Base-by-base conservation (phyloP, 257 asterid genomes). In the Striga asiatica region DNA sequence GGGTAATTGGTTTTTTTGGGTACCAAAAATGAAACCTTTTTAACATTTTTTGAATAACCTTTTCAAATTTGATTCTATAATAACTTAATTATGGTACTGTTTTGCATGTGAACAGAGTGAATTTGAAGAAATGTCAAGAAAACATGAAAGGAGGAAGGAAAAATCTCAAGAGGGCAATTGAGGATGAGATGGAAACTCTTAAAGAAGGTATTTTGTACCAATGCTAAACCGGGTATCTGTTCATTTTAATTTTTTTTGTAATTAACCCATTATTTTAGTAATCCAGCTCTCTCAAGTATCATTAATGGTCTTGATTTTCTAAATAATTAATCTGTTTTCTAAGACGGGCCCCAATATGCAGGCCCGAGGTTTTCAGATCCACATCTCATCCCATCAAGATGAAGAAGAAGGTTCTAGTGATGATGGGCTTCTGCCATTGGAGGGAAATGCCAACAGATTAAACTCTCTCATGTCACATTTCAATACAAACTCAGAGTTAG, bases 101-200 rank as follows among this genome's bases (percentile, higher is more conserved):
- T 45, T n/a, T n/a, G 23, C 54, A 63, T 63, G 57, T 41, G 34
- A 39, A 54, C 46, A 37, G 58, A 58, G 48, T 11, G 46, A 31
- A 16, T 5, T 25, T 25, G 5, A 27, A 38, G 19, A 22, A 2
- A 28, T 38, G 43, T 13, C 42, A 32, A 66, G 59, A n/a, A n/a
- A n/a, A 47, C 53, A 84, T 87, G 95, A 68, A 77, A 71, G 81
- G 92, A 54, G 95, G 95, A 50, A 78, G 97, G 76, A 89, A 89
- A 81, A 83, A 85, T 75, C 84, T 83, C 50, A 85, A 81, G 81
- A 79, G 97, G 60, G 89, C 86, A 4, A 72, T 56, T 0, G 77
- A 70, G 66, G 89, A 77, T 31, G 80, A 74, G 55, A 66, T 64
- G 56, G 60, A 42, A 7, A 64, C 74, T 42, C 84, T 83, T 58